Percentiles rank a stretch among this genome's conserved stretches.
Evolutionary conservation across 176 grass and related monocot genomes (phyloP).

Genomic region (Triticum aestivum): DNA sequence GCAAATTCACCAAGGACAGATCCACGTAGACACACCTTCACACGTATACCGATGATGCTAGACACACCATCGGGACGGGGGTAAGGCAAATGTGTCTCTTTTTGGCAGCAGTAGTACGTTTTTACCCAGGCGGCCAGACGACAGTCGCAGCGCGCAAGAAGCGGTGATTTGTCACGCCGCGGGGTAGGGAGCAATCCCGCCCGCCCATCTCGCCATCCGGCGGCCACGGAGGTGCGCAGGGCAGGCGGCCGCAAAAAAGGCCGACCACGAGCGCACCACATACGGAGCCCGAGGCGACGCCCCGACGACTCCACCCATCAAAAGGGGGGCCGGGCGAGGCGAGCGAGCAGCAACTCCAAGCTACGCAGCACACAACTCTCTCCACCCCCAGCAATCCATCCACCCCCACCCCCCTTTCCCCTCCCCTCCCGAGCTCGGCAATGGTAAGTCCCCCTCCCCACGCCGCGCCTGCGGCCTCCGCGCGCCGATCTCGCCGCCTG

Average conservation of each 20-base stretch:
- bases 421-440: constrained; percentile 9
- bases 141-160: background rate
- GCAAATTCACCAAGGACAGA: too few species aligned
- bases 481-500: background rate
- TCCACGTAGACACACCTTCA: too few species aligned
- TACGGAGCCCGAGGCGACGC: background rate
- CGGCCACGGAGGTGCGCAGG: background rate
- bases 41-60: too few species aligned
- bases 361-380: background rate
- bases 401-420: background rate
- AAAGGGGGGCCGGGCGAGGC: background rate
- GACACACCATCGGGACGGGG: too few species aligned
- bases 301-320: constrained; percentile 47
- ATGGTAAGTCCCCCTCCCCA: constrained; percentile 29
- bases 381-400: background rate
- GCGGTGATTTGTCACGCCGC: background rate
- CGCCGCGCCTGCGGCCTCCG: background rate
- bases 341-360: background rate
- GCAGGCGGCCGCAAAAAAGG: background rate
- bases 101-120: too few species aligned
- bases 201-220: background rate
- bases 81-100: too few species aligned
- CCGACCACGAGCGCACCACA: background rate
- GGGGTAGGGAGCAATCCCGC: background rate
- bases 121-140: background rate